phyloP scores from a whole-genome alignment of 805 yeast genomes.

The Tetrapisispora fleetii region DNA sequence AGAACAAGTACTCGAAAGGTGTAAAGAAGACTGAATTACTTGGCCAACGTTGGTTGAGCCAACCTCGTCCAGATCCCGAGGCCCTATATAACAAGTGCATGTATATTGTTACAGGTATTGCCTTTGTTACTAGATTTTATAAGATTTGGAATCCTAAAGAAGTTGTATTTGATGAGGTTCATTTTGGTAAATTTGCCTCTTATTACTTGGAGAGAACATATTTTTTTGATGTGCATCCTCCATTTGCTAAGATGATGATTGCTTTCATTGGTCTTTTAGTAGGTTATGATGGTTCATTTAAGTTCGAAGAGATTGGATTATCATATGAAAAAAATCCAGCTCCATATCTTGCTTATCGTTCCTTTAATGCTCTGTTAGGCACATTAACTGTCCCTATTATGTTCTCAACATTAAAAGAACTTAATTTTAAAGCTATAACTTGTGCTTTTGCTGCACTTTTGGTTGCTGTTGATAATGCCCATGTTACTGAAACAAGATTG shows the following conservation, averaged over 20 bases:
- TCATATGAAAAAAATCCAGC: conserved; percentile 67
- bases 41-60: conserved; percentile 23
- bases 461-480: conserved; percentile 83
- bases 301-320: conserved; percentile 84
- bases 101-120: conserved; percentile 49
- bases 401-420: conserved; percentile 76
- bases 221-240: conserved; percentile 96
- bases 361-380: conserved; percentile 73
- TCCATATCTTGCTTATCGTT: conserved; percentile 78
- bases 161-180: conserved; percentile 82
- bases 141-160: conserved; percentile 55
- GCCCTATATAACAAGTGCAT: conserved; percentile 40
- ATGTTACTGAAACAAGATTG: conserved; percentile 79
- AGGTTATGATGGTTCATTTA: conserved; percentile 87
- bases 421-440: conserved; percentile 69
- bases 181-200: conserved; percentile 77
- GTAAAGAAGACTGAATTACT: conserved; percentile 5
- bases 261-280: conserved; percentile 83
- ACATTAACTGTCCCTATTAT: conserved; percentile 73
- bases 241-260: conserved; percentile 87
- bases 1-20: conserved; percentile 21
- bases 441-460: conserved; percentile 67
- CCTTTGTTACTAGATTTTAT: conserved; percentile 58
- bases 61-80: conserved; percentile 21
- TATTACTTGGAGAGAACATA: conserved; percentile 83